Base-by-base conservation (phyloP, 805 yeast species). In the Helenozyma rhizophorensis region DNA sequence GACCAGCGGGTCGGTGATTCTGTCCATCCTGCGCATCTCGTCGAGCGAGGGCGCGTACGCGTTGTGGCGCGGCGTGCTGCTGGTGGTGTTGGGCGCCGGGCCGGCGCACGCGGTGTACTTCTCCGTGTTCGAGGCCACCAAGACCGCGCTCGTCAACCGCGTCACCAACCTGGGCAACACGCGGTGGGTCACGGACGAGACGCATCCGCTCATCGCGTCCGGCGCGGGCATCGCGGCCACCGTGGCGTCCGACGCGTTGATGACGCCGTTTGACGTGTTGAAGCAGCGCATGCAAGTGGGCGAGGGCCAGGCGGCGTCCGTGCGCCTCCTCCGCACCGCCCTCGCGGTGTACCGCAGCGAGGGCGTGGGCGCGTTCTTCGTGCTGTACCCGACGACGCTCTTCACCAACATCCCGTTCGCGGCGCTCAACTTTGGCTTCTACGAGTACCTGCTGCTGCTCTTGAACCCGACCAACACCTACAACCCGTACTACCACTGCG, bases 61-160 rank as follows among this genome's bases (percentile, higher is more conserved):
- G 1, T 71, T 93, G 18, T 90, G 97, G 95, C 72, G 95, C 53
- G 98, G 98, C 34, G 85, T 90, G 12, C 80, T 87, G 15, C 83
- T 96, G 1, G 95, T 93, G 39, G 80, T 88, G 2, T 54, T 90
- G 40, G 98, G 98, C 23, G 97, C 98, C n/a, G 98, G 98, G 6
- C 98, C 98, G 2, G 97, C 97, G 3, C 98, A 90, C 63, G 97
- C 97, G 3, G 83, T 93, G 6, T 90, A 93, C 61, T 90, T 88
- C 56, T 80, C 89, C n/a, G 94, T 93, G 4, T 93, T 88, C 59
- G 98, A 90, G 60, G 71, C 78, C 31, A 72, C 88, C 29, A 83
- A 83, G 53, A 76, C 82, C 6, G 54, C 69, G 9, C 59, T 83
- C 30, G 72, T 67, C 26, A 72, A 68, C 48, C 56, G 57, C 27